Evolutionary conservation across 305 asterid genomes (phyloP).

Genomic region (Rubia peregrina): DNA sequence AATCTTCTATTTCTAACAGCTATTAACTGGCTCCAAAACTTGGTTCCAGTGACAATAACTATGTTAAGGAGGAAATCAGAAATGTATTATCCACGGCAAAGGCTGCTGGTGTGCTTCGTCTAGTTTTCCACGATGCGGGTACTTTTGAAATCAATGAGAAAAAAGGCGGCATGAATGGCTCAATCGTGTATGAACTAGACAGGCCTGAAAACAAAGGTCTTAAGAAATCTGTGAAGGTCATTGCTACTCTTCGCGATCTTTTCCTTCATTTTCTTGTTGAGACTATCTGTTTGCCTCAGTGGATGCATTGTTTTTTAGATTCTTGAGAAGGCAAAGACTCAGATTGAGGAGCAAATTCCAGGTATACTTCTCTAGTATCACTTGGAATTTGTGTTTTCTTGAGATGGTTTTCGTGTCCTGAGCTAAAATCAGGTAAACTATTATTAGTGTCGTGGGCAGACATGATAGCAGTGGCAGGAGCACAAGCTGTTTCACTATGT

Average conservation of each 20-base stretch:
- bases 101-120: slow-evolving; percentile 87
- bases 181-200: slow-evolving; percentile 72
- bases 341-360: slow-evolving; percentile 46
- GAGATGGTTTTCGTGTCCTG: slow-evolving; percentile 13
- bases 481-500: slow-evolving; percentile 76
- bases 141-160: slow-evolving; percentile 56
- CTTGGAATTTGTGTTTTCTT: neutral
- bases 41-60: slow-evolving; percentile 34
- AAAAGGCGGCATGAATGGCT: slow-evolving; percentile 94
- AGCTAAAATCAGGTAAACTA: slow-evolving; percentile 28
- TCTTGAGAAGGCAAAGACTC: slow-evolving; percentile 65
- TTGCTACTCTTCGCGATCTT: slow-evolving; percentile 16
- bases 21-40: slow-evolving; percentile 19
- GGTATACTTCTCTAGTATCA: slow-evolving; percentile 31
- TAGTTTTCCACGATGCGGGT: slow-evolving; percentile 97
- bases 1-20: neutral
- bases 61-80: slow-evolving; percentile 56
- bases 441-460: slow-evolving; percentile 85
- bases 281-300: slow-evolving; percentile 21
- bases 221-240: slow-evolving; percentile 65
- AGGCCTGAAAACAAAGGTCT: slow-evolving; percentile 85
- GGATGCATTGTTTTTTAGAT: slow-evolving; percentile 51
- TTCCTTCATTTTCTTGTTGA: slow-evolving; percentile 9
- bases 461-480: slow-evolving; percentile 84
- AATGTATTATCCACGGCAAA: slow-evolving; percentile 60